These are phyloP conservation scores for Boletus rufocinnamomeus DNA, from an alignment of 768 basidiomycete species.

Conservation along the genomic window DNA sequence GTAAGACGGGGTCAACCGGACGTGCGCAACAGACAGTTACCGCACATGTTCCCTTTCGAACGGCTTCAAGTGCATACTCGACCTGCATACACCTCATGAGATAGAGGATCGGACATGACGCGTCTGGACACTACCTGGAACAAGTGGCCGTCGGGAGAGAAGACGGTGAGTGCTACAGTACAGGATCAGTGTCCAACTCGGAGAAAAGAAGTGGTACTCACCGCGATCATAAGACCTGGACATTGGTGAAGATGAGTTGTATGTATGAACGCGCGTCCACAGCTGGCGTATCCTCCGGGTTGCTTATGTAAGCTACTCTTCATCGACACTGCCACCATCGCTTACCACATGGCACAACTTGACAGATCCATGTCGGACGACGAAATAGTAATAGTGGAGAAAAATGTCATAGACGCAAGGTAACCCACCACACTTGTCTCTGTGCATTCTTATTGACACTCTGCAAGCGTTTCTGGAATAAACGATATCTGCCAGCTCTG, in stretches of 20 bases:
- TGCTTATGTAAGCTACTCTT: conserved; percentile 27
- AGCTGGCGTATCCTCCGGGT: conserved; percentile 22
- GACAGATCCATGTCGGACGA: conserved; percentile 24
- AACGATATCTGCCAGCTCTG: conserved; percentile 56
- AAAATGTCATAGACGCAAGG: conserved; percentile 7
- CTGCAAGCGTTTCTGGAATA: conserved; percentile 15
- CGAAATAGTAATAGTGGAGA: conserved; percentile 31
- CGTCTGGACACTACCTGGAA: conserved; percentile 72
- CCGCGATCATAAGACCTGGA: conserved; percentile 98
- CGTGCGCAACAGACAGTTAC: conserved; percentile 46
- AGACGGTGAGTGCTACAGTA: conserved; percentile 84
- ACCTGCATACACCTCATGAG: conserved; percentile 57
- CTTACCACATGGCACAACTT: background rate
- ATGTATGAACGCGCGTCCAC: conserved; percentile 53
- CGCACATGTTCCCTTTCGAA: conserved; percentile 95
- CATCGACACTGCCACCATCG: conserved; percentile 13
- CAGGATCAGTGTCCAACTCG: conserved; percentile 5
- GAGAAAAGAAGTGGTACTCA: conserved; percentile 35
- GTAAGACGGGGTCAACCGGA: conserved; percentile 5
- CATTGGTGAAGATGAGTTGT: conserved; percentile 44
- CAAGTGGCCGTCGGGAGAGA: conserved; percentile 98
- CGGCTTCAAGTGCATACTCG: conserved; percentile 98
- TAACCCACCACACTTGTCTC: conserved; percentile 1
- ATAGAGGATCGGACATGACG: conserved; percentile 23
- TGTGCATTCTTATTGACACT: background rate